Evolutionary conservation across 2,329 filamentous ascomycete genomes (phyloP).

Genomic region (Knufia fluminis): DNA sequence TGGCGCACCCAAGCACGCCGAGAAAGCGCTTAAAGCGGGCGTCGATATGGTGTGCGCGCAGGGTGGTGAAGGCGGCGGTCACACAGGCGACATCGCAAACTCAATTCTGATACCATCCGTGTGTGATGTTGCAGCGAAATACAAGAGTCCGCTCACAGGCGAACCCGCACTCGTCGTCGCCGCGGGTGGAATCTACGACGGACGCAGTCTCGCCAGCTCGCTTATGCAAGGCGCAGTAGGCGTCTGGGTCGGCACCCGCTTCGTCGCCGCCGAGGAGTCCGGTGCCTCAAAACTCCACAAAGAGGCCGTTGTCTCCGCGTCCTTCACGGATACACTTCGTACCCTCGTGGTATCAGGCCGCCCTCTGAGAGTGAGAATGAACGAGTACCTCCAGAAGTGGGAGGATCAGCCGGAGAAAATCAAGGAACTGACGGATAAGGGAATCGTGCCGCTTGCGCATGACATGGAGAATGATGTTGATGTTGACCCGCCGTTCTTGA

Average conservation of each 20-base stretch:
- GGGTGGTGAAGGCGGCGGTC: conserved; percentile 85
- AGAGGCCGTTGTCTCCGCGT: conserved; percentile 68
- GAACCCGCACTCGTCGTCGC: conserved; percentile 71
- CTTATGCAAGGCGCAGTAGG: conserved; percentile 82
- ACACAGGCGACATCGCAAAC: conserved; percentile 80
- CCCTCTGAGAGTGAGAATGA: conserved; percentile 69
- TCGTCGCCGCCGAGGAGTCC: conserved; percentile 75
- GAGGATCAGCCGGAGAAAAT: conserved; percentile 67
- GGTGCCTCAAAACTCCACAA: conserved; percentile 76
- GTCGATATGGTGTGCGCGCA: conserved; percentile 89
- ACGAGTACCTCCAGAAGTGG: conserved; percentile 77
- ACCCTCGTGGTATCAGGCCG: conserved; percentile 76
- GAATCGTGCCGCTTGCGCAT: conserved; percentile 70
- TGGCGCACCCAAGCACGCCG: conserved; percentile 80
- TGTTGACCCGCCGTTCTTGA: conserved; percentile 76
- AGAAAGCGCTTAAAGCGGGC: conserved; percentile 75
- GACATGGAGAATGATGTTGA: conserved; percentile 68
- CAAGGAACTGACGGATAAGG: conserved; percentile 62
- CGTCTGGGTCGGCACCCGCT: conserved; percentile 91
- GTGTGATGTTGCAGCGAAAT: conserved; percentile 68
- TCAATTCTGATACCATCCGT: conserved; percentile 81
- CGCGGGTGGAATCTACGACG: conserved; percentile 78
- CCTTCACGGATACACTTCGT: conserved; percentile 68
- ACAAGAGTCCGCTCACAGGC: conserved; percentile 62
- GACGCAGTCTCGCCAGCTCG: conserved; percentile 66